These are phyloP conservation scores for Mycena galopus DNA, from an alignment of 768 basidiomycete genomes.

Conservation along the genomic window DNA sequence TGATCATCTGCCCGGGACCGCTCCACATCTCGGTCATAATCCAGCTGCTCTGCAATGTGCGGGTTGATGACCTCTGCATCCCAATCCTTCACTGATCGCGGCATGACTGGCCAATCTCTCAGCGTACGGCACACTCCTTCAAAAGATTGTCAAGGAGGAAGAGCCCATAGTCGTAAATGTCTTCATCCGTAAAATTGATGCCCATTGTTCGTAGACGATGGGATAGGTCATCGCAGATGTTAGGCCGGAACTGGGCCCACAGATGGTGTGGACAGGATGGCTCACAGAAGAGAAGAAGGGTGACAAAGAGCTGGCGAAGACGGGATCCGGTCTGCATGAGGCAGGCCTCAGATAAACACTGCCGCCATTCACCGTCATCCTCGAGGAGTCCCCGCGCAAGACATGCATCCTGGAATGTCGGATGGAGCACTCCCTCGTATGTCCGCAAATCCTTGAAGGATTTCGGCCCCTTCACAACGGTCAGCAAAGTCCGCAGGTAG, in stretches of 20 bases:
- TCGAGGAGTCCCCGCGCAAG: too few species aligned
- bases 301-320: slow-evolving; percentile 14
- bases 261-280: slow-evolving; percentile 9
- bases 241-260: slow-evolving; percentile 10
- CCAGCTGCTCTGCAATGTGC: slow-evolving; percentile 38
- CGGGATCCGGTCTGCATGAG: slow-evolving; percentile 19
- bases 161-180: too few species aligned
- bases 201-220: slow-evolving; percentile 3
- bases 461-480: slow-evolving; percentile 51
- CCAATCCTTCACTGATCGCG: slow-evolving; percentile 38
- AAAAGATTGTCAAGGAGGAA: slow-evolving; percentile 29
- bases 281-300: slow-evolving; percentile 20
- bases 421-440: slow-evolving; percentile 31
- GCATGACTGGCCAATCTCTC: slow-evolving; percentile 35
- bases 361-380: slow-evolving; percentile 49
- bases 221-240: slow-evolving; percentile 24
- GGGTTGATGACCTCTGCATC: slow-evolving; percentile 17
- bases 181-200: background rate
- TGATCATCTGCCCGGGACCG: too few species aligned
- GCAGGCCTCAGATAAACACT: slow-evolving; percentile 13
- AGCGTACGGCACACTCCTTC: slow-evolving; percentile 23
- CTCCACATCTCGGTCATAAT: too few species aligned
- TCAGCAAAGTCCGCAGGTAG: slow-evolving; percentile 56
- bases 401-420: slow-evolving; percentile 54
- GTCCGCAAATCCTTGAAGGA: slow-evolving; percentile 43